A percentile compares a stretch with the other conserved stretches of the same genome.
These are phyloP conservation scores for Phaffia australis DNA, from an alignment of 768 basidiomycete species.

Conservation along the genomic window DNA sequence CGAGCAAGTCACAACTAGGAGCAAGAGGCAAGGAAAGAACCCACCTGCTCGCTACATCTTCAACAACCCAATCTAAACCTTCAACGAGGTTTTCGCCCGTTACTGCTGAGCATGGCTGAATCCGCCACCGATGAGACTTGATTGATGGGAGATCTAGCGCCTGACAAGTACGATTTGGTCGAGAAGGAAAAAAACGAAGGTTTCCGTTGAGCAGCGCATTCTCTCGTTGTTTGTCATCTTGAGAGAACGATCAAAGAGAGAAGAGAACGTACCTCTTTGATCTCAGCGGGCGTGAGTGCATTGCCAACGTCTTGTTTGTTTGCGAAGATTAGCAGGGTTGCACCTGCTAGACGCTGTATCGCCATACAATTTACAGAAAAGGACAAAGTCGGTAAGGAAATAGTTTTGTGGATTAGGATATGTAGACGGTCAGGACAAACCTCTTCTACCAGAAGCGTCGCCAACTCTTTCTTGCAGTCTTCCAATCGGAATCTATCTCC, in stretches of 20 bases:
- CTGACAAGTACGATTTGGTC: conserved; percentile 43
- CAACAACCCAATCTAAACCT: conserved; percentile 85
- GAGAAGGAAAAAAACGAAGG: not conserved
- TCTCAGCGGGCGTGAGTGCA: conserved; percentile 70
- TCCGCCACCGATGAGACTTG: conserved; percentile 78
- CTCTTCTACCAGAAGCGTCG: conserved; percentile 78
- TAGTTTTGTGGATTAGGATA: not conserved
- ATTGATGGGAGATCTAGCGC: conserved; percentile 69
- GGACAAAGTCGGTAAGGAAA: conserved; percentile 15
- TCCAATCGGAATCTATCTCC: conserved; percentile 77
- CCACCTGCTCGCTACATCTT: conserved; percentile 57
- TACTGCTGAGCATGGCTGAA: conserved; percentile 82
- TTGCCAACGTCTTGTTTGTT: conserved; percentile 95
- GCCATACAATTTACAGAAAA: too few relatives aligned
- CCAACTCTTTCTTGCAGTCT: conserved; percentile 81
- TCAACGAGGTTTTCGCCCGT: conserved; percentile 73
- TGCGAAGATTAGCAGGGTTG: conserved; percentile 86
- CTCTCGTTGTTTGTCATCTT: not conserved
- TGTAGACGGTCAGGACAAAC: conserved; percentile 44
- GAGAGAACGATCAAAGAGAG: not conserved
- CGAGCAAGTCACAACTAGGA: not conserved
- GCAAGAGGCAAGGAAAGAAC: not conserved
- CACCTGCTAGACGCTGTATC: conserved; percentile 76
- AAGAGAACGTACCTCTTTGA: conserved; percentile 55
- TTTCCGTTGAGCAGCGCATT: not conserved